phyloP scores from a whole-genome alignment of 2,329 filamentous ascomycete species.

The Setomelanomma holmii region DNA sequence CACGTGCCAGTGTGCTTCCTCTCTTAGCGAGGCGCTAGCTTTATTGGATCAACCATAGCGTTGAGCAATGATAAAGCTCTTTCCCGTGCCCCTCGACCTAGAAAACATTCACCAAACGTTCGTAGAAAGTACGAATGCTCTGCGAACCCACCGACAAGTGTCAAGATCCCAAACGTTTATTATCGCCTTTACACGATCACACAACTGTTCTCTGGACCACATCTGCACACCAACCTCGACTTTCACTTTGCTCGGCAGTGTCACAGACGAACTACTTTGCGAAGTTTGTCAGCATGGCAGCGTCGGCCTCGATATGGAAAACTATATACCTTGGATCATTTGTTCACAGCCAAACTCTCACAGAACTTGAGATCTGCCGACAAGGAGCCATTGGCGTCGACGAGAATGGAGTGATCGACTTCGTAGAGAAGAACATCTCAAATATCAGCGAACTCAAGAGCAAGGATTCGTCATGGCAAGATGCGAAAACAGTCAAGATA shows the following conservation, averaged over 20 bases:
- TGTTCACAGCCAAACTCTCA: slow-evolving; percentile 61
- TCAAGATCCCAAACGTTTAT: background rate
- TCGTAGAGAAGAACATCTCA: slow-evolving; percentile 43
- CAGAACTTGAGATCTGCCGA: slow-evolving; percentile 58
- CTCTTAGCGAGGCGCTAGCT: slow-evolving; percentile 25
- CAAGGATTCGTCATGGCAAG: slow-evolving; percentile 46
- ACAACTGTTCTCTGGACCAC: too few relatives aligned
- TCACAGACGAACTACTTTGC: background rate
- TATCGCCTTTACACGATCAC: too few relatives aligned
- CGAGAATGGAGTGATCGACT: slow-evolving; percentile 60
- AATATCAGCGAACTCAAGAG: slow-evolving; percentile 25
- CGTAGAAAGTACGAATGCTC: background rate
- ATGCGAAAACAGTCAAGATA: slow-evolving; percentile 48
- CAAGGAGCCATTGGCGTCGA: slow-evolving; percentile 59
- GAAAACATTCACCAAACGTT: background rate
- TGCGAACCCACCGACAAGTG: too few relatives aligned
- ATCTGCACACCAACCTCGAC: too few relatives aligned
- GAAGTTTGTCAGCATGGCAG: slow-evolving; percentile 31
- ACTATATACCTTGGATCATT: slow-evolving; percentile 68
- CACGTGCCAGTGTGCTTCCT: slow-evolving; percentile 18
- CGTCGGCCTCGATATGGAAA: slow-evolving; percentile 33
- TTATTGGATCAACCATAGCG: slow-evolving; percentile 1
- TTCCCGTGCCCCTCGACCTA: slow-evolving; percentile 6
- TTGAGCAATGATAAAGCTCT: slow-evolving; percentile 23
- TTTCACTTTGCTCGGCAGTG: background rate